Percentiles rank a stretch among this genome's conserved stretches.
Conservation (phyloP, 768 basidiomycete genomes). For the Collybia sp. region DNA sequence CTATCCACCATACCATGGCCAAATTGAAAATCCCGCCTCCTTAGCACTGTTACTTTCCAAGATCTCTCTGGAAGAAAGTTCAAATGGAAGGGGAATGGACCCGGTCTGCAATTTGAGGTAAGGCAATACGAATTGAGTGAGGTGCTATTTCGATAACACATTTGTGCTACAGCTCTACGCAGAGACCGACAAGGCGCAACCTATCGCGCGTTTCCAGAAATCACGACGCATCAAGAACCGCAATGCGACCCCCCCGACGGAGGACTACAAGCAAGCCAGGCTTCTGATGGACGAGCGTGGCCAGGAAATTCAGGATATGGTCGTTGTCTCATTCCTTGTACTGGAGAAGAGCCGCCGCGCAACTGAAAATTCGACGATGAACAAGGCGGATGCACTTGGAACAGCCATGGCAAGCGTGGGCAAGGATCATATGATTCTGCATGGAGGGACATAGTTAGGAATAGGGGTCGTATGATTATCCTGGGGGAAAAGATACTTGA, state of each 20-base stretch:
- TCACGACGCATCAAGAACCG: constrained; percentile 7
- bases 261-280: constrained; percentile 18
- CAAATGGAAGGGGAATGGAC: constrained; percentile 36
- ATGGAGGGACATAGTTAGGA: too few species aligned
- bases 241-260: constrained; percentile 12
- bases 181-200: constrained; percentile 24
- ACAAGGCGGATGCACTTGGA: constrained; percentile 9
- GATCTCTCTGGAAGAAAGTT: constrained; percentile 27
- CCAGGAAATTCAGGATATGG: constrained; percentile 29
- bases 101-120: constrained; percentile 31
- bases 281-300: constrained; percentile 26
- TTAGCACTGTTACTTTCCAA: constrained; percentile 31
- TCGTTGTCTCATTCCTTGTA: constrained; percentile 35
- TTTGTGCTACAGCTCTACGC: constrained; percentile 25
- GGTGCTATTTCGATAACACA: not conserved
- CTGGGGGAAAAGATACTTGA: too few species aligned
- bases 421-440: too few species aligned
- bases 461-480: too few species aligned
- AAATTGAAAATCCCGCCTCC: not conserved
- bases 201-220: constrained; percentile 19
- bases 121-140: constrained; percentile 3
- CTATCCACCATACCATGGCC: not conserved
- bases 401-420: too few species aligned
- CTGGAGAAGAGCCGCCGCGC: constrained; percentile 33
- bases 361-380: constrained; percentile 19